Base-by-base conservation (phyloP, 495 filamentous ascomycete genomes). In the Penicillium bovifimosum region DNA sequence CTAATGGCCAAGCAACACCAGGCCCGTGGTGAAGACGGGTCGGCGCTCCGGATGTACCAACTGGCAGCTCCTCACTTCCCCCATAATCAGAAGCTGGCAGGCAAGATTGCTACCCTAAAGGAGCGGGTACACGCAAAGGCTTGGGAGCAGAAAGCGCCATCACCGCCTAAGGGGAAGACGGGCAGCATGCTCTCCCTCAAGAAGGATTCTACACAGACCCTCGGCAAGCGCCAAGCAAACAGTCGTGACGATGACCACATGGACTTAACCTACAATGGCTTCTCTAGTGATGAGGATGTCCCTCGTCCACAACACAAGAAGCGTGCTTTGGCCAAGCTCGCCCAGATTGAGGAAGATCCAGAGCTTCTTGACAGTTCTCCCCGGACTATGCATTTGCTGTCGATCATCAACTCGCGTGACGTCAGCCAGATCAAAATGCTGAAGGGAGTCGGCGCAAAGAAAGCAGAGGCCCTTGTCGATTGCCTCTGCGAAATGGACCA, bases 1-100 rank as follows among this genome's bases (percentile, higher is more conserved):
- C 76, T 96, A 13, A 91, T 95, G 81, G 93, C 90, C 0, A 90
- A 93, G 55, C 90, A 96, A 60, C 90, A 96, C 56, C 87, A 88
- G 53, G 87, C 85, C 24, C 76, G 85, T 1, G 90, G 90, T 0
- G 88, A 96, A 53, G 82, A 92, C 40, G 70, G 71, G 4, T 87
- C 81, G 20, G 90, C 91, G 0, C 65, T 98, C 57, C 85, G 78
- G 59, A 91, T 95, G 84, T 96, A 95, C 55, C 84, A 90, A 63
- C 72, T 89, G 32, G 93, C 93, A 2, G 68, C 88, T 28, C 84
- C 86, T 0, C 91, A 83, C 65, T 98, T 98, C 61, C 93, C 91
- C 0, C 82, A 85, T 2, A 93, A 96, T 61, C 74, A 81, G 40
- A 96, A 93, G 65, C 77, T 98, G 11, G 68, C 78, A 17, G 68